Evolutionary conservation across 495 filamentous ascomycete species (phyloP).

Genomic region (Penicilliopsis zonata): DNA sequence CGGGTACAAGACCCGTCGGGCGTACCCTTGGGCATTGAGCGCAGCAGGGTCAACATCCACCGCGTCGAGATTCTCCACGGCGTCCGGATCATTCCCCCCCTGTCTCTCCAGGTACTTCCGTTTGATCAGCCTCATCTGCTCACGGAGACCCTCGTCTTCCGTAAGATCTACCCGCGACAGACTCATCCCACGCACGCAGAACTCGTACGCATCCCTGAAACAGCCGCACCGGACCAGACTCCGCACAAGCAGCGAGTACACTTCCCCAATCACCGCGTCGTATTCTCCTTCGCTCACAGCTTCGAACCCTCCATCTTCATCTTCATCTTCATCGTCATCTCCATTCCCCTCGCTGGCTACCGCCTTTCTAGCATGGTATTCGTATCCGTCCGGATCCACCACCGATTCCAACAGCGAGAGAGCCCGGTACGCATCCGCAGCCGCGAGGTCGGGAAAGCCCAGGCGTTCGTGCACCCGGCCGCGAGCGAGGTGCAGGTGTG

Average conservation of each 20-base stretch:
- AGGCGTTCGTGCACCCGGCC: constrained; percentile 59
- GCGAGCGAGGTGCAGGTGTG: constrained; percentile 63
- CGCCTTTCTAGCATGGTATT: constrained; percentile 26
- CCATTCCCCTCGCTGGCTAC: constrained; percentile 4
- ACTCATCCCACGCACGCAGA: constrained; percentile 36
- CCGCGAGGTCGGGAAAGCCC: constrained; percentile 80
- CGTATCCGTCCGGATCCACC: constrained; percentile 40
- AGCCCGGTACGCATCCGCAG: constrained; percentile 82
- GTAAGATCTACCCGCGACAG: constrained; percentile 20
- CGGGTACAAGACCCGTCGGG: constrained; percentile 79
- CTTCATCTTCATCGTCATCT: constrained; percentile 9
- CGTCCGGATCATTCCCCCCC: constrained; percentile 14
- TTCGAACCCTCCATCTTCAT: constrained; percentile 23
- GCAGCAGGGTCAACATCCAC: constrained; percentile 34
- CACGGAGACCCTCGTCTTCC: constrained; percentile 7
- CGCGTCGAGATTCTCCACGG: not conserved
- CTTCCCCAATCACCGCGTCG: constrained; percentile 22
- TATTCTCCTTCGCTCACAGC: constrained; percentile 30
- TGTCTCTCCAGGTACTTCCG: constrained; percentile 19
- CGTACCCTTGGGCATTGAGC: constrained; percentile 60
- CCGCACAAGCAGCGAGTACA: constrained; percentile 35
- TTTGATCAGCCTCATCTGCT: constrained; percentile 19
- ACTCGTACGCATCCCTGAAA: constrained; percentile 55
- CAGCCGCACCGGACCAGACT: constrained; percentile 56
- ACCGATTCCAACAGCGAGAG: constrained; percentile 77